Conservation (phyloP, 768 basidiomycete species). For the Boletus eberwhitei region DNA sequence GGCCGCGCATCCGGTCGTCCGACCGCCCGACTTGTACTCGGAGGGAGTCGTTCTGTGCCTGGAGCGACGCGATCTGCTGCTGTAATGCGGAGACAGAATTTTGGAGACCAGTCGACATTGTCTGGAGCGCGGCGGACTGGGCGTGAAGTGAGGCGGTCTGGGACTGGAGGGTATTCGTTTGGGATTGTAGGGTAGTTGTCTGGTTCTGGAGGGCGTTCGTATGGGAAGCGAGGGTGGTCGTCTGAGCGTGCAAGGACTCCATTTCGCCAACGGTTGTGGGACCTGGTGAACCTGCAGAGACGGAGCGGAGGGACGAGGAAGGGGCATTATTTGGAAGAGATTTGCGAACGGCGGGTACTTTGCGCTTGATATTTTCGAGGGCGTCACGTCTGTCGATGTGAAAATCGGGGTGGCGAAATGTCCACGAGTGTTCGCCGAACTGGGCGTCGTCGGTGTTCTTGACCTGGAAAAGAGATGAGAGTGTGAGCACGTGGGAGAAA, state of each 20-base stretch:
- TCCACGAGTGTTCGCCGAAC: slow-evolving; percentile 59
- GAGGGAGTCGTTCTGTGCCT: slow-evolving; percentile 31
- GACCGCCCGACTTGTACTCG: slow-evolving; percentile 33
- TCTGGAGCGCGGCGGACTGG: slow-evolving; percentile 33
- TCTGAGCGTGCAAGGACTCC: slow-evolving; percentile 28
- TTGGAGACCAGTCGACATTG: slow-evolving; percentile 28
- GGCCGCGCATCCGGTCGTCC: slow-evolving; percentile 51
- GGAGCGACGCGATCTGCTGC: slow-evolving; percentile 29
- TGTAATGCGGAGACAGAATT: slow-evolving; percentile 24
- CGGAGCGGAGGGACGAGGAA: slow-evolving; percentile 26
- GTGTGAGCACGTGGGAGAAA: not conserved
- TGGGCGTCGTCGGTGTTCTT: slow-evolving; percentile 83
- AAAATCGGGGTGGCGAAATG: slow-evolving; percentile 52
- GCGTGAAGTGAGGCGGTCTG: slow-evolving; percentile 34
- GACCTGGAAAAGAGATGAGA: slow-evolving; percentile 37
- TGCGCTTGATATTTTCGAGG: slow-evolving; percentile 66
- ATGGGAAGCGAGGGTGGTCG: slow-evolving; percentile 30
- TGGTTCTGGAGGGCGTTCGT: slow-evolving; percentile 29
- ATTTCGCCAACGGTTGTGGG: slow-evolving; percentile 22
- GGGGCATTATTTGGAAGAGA: slow-evolving; percentile 23
- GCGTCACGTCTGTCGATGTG: slow-evolving; percentile 50
- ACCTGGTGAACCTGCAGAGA: slow-evolving; percentile 28
- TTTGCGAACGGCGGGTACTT: slow-evolving; percentile 42
- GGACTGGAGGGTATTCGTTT: slow-evolving; percentile 25
- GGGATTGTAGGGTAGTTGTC: slow-evolving; percentile 27